Base-by-base conservation (phyloP, 2,329 filamentous ascomycete species). In the Cephalotrichum gorgonifer region DNA sequence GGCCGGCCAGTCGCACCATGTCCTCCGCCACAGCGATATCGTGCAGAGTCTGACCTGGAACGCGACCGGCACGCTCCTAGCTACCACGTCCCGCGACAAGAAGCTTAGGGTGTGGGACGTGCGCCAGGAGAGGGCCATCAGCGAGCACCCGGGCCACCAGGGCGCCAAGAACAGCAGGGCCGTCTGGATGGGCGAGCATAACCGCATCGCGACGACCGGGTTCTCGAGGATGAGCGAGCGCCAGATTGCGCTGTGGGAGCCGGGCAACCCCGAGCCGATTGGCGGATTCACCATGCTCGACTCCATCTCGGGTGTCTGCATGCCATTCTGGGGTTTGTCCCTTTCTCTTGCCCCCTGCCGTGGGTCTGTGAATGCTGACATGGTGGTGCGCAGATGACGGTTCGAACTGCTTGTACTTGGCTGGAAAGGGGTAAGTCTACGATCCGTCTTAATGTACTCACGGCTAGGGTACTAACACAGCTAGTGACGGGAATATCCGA, bases 161-260 rank as follows among this genome's bases (percentile, higher is more conserved):
- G 93, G 93, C 50, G 93, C 93, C 57, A 98, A 98, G 79, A 97
- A 95, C 75, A 96, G 91, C 69, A 85, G 93, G 63, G 85, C 86
- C 27, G 90, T 95, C 14, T 98, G 93, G 93, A 79, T 98, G 77
- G 93, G 91, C 62, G 93, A 97, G 69, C 88, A 94, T 62, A 94
- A 97, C 70, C 83, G 91, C 55, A 84, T 98, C 60, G 93, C 88
- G 48, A 97, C 93, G 2, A 97, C 93, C 6, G 93, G 93, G 55
- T 98, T 98, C 76, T 96, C 90, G 46, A 86, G 84, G 64, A 97
- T 97, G 93, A 97, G 93, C 64, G 93, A 98, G 70, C 83, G 93
- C 48, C 93, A 98, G 66, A 77, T 98, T 57, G 93, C 87, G 48
- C 76, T 98, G 33, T 98, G 93, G 93, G 93, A 98, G 72, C 82